Percentiles rank a stretch among this genome's conserved stretches.
These are phyloP conservation scores for Sonneratia alba DNA, from an alignment of 345 rosid genomes.

Conservation along the genomic window DNA sequence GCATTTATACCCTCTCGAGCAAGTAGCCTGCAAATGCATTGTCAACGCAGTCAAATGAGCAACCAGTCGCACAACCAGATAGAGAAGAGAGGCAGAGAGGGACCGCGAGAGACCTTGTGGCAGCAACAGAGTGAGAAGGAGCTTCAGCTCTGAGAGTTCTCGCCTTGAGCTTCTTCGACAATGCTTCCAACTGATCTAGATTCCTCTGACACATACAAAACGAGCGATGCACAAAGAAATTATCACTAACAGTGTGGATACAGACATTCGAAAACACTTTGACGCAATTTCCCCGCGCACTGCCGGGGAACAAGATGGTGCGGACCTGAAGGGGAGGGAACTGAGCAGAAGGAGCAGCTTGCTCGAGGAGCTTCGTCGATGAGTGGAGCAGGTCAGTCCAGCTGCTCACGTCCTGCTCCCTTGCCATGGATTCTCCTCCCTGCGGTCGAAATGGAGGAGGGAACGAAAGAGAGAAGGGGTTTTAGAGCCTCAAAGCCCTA, in stretches of 20 bases:
- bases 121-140: slow-evolving; percentile 91
- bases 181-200: slow-evolving; percentile 84
- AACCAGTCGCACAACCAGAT: background rate
- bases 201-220: slow-evolving; percentile 55
- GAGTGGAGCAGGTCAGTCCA: slow-evolving; percentile 96
- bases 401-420: slow-evolving; percentile 66
- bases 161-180: slow-evolving; percentile 93
- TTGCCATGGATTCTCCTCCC: slow-evolving; percentile 42
- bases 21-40: slow-evolving; percentile 49
- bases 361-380: slow-evolving; percentile 90
- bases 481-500: slow-evolving; percentile 8
- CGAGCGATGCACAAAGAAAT: background rate
- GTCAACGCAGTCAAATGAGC: slow-evolving; percentile 5
- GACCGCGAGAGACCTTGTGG: slow-evolving; percentile 52
- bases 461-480: slow-evolving; percentile 4
- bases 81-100: background rate
- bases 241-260: too few relatives aligned
- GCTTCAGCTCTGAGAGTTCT: slow-evolving; percentile 79
- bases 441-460: background rate
- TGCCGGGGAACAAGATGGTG: slow-evolving; percentile 1
- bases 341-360: slow-evolving; percentile 95
- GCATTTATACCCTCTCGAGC: slow-evolving; percentile 98
- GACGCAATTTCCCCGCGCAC: background rate
- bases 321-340: slow-evolving; percentile 98
- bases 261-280: too few relatives aligned